These are phyloP conservation scores for Giardia muris DNA, from an alignment of 208 protist genomes.

Conservation along the genomic window DNA sequence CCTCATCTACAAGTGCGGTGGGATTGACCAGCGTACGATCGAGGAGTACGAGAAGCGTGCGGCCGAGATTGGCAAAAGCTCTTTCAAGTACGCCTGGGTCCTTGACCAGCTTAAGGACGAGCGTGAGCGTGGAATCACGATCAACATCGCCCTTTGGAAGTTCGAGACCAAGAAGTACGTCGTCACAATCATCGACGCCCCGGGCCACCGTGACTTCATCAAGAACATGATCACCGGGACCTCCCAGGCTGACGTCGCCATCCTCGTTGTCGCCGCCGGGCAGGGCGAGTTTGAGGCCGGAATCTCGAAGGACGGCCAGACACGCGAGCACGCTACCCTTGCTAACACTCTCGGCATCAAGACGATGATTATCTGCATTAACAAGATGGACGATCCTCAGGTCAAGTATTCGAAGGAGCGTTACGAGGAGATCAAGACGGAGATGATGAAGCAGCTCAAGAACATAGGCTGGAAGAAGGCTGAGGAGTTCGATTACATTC, in stretches of 20 bases:
- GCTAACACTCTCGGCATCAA: slow-evolving; percentile 41
- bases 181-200: slow-evolving; percentile 71
- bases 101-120: slow-evolving; percentile 75
- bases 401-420: slow-evolving; percentile 30
- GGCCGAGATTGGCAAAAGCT: slow-evolving; percentile 59
- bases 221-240: slow-evolving; percentile 74
- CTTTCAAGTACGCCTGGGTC: slow-evolving; percentile 81
- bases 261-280: slow-evolving; percentile 62
- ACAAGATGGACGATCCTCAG: slow-evolving; percentile 45
- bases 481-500: slow-evolving; percentile 32
- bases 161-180: slow-evolving; percentile 66
- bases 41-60: slow-evolving; percentile 63
- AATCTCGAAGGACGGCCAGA: slow-evolving; percentile 57
- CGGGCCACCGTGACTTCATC: slow-evolving; percentile 72
- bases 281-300: slow-evolving; percentile 70
- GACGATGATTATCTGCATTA: slow-evolving; percentile 39
- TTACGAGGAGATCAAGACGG: slow-evolving; percentile 41
- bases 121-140: slow-evolving; percentile 73
- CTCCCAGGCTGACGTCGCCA: slow-evolving; percentile 63
- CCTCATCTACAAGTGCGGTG: slow-evolving; percentile 66
- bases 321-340: slow-evolving; percentile 42
- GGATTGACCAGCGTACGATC: slow-evolving; percentile 64
- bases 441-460: slow-evolving; percentile 34
- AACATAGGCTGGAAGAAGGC: slow-evolving; percentile 36
- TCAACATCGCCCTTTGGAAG: slow-evolving; percentile 65